Base-by-base conservation (phyloP, 371 early-diverging fungal species). In the Basidiobolus meristosporus region DNA sequence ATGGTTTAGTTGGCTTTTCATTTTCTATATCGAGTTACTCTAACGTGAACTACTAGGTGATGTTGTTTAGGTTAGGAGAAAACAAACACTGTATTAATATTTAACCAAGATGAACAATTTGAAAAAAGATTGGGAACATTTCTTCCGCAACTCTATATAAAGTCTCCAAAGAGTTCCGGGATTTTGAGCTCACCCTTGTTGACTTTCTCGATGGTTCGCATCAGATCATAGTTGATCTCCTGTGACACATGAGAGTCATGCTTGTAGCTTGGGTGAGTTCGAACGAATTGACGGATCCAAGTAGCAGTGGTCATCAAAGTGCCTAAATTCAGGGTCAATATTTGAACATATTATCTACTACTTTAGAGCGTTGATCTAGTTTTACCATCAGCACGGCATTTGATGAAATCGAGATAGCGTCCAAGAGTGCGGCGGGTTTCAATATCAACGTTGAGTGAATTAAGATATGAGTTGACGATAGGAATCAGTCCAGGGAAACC, bases 221-320 rank as follows among this genome's bases (percentile, higher is more conserved):
- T 59, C 48, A 98, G 50, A 53, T 98, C 98, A 51, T 80, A 89
- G 41, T 77, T 82, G 46, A 97, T 82, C 41, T 70, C 58, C 15
- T 80, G 64, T 2, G 72, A 62, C 1, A 98, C 82, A 0, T 84
- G 76, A 15, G 89, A 86, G 53, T 98, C 98, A 12, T 77, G 66
- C 48, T 83, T 74, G 65, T 98, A 98, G 6, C 63, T 79, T 1
- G 86, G 81, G 46, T 98, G 99, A n/a, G 43, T 54, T 23, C 57
- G 65, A 21, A 97, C 85, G 62, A 92, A 90, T 18, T 82, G 60
- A 36, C 99, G 75, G 20, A 92, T 77, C 77, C 85, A 98, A 4
- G 78, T 68, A 6, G 97, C 97, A 2, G 74, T 73, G 0, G 97
- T 97, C 65, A 82, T 72, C 15, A 90, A 51, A 18, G 63, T 58